Evolutionary conservation across 163 green algal species (phyloP).

Genomic region (Volvox carteri): DNA sequence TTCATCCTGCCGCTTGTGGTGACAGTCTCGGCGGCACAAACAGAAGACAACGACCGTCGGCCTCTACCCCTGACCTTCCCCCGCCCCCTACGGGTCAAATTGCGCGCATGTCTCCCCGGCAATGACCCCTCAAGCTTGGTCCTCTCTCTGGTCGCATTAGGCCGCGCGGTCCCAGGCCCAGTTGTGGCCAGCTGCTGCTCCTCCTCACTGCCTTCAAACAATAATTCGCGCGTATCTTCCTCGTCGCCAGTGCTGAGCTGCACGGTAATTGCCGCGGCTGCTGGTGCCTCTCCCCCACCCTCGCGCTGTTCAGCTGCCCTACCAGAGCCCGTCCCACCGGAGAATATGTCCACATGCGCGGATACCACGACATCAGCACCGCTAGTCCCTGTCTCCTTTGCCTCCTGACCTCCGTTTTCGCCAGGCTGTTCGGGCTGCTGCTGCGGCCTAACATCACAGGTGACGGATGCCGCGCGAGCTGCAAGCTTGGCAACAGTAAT

Average conservation of each 20-base stretch:
- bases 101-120: neutral
- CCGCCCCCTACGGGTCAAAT: neutral
- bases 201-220: neutral
- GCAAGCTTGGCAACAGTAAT: slow-evolving; percentile 2
- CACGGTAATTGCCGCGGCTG: neutral
- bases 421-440: neutral
- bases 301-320: neutral
- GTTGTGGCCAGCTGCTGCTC: neutral
- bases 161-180: neutral
- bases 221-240: neutral
- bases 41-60: neutral
- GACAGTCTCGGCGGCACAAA: neutral
- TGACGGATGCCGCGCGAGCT: neutral
- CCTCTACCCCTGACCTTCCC: neutral
- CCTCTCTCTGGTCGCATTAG: neutral
- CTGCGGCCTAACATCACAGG: too few species aligned
- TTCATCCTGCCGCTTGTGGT: neutral
- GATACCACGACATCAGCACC: neutral
- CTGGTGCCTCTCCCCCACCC: neutral
- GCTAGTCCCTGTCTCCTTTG: too few species aligned
- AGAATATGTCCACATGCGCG: neutral
- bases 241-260: slow-evolving; percentile 25
- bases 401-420: too few species aligned
- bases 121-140: too few species aligned
- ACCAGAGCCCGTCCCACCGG: too few species aligned